phyloP scores from a whole-genome alignment of 139 green algal species.

The Asterochloris sp. region DNA sequence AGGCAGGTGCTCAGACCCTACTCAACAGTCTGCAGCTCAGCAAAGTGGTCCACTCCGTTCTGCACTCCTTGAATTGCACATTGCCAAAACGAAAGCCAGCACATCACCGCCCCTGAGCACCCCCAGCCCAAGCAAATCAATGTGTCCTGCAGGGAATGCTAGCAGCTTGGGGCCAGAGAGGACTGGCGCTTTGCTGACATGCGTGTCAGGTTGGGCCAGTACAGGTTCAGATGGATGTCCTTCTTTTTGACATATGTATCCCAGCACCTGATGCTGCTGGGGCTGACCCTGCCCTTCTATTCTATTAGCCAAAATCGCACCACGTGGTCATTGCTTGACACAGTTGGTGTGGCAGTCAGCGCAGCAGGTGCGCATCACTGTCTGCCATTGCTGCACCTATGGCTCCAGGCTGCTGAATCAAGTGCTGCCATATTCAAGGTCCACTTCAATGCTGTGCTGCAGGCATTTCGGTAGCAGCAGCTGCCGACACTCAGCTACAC shows the following conservation, averaged over 20 bases:
- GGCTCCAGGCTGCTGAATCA: not conserved
- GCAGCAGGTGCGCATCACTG: not conserved
- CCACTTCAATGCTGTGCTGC: not conserved
- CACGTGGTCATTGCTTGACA: not conserved
- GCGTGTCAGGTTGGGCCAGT: constrained; percentile 13
- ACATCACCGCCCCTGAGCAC: not conserved
- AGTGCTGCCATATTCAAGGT: not conserved
- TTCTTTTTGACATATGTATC: constrained; percentile 19
- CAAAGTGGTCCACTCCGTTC: not conserved
- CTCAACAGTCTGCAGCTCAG: not conserved
- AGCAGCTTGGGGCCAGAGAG: constrained; percentile 56
- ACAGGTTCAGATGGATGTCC: constrained; percentile 36
- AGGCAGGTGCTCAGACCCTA: constrained; percentile 6
- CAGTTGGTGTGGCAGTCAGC: not conserved
- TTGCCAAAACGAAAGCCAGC: not conserved
- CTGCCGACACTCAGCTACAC: constrained; percentile 15
- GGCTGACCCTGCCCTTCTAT: constrained; percentile 21
- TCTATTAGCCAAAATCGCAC: not conserved
- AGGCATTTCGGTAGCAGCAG: constrained; percentile 5
- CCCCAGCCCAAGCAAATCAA: not conserved
- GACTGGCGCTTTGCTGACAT: constrained; percentile 72
- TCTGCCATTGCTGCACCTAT: not conserved
- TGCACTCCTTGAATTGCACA: not conserved
- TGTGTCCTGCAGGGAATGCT: constrained; percentile 37
- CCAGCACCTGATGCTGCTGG: constrained; percentile 25